Conservation (phyloP, 2,329 filamentous ascomycete genomes). For the Stenocarpella maydis region DNA sequence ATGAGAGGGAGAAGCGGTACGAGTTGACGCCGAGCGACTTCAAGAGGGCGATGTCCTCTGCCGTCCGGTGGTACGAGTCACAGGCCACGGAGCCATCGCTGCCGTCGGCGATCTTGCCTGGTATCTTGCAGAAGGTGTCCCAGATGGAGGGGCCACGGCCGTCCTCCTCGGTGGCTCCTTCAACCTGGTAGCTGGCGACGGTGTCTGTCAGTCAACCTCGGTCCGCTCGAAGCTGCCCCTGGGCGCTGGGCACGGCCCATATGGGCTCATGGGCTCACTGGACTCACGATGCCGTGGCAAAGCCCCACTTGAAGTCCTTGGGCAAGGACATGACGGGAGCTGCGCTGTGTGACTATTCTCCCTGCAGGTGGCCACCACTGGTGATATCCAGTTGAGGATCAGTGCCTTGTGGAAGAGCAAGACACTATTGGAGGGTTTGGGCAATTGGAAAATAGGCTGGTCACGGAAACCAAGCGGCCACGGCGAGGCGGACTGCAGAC, state of each 20-base stretch:
- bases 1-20: conserved; percentile 88
- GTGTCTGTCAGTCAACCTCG: background rate
- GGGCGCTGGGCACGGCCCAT: background rate
- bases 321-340: conserved; percentile 66
- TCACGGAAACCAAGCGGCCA: background rate
- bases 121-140: conserved; percentile 85
- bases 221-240: too few species aligned
- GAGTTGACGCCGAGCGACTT: conserved; percentile 76
- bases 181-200: conserved; percentile 79
- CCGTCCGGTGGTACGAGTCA: conserved; percentile 84
- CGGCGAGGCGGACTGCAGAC: background rate
- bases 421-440: background rate
- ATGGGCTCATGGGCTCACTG: background rate
- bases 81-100: conserved; percentile 80
- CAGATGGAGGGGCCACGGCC: conserved; percentile 86
- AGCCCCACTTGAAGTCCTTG: conserved; percentile 79
- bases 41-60: conserved; percentile 79
- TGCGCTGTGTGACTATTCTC: too few species aligned
- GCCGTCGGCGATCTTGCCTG: conserved; percentile 84
- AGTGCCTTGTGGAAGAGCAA: background rate
- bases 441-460: too few species aligned
- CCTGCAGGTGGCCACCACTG: background rate
- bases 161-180: conserved; percentile 77
- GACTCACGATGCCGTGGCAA: conserved; percentile 77
- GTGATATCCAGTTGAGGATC: background rate